Base-by-base conservation (phyloP, 441 rosid species). In the Jatropha podagrica region DNA sequence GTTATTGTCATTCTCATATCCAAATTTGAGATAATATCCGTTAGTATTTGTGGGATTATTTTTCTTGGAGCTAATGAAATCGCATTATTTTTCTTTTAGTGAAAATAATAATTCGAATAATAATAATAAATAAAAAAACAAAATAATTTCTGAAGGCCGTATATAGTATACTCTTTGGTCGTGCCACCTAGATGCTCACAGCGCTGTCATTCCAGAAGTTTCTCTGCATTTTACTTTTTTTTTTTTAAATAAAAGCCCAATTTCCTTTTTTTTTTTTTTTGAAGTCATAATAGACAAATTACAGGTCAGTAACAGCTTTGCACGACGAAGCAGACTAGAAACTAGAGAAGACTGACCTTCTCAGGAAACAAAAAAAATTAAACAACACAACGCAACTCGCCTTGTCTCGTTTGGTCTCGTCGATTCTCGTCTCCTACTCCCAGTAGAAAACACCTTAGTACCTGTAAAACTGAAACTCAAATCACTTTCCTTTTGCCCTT, bases 271-370 rank as follows among this genome's bases (percentile, higher is more conserved):
- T 4, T 52, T 52, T 56, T 20, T 56, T 20, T 56, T 18, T n/a
- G 4, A 56, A 18, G n/a, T 58, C 7, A 58, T 58, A n/a, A 58
- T 20, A n/a, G 27, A 58, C 11, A 58, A 58, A 58, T 20, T 20
- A 58, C 61, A 58, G 61, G 61, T 58, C 11, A 58, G 61, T 58
- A 58, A 58, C 61, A 20, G 32, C 61, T 58, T 58, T 58, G 10
- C 61, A 58, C 8, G 61, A n/a, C 32, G 27, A 20, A 56, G 61
- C 61, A 20, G 61, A 56, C 61, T 56, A n/a, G 0, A 20, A 56
- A 7, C 61, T 20, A n/a, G 61, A 58, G 20, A 58, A 6, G 48
- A 11, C 48, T 44, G 48, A 44, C 48, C 48, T 44, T 44, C 48
- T 44, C 48, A 6, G 48, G 32, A 32, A 32, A 32, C 32, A 44